phyloP scores from a whole-genome alignment of 345 rosid species.

The Populus simonii region DNA sequence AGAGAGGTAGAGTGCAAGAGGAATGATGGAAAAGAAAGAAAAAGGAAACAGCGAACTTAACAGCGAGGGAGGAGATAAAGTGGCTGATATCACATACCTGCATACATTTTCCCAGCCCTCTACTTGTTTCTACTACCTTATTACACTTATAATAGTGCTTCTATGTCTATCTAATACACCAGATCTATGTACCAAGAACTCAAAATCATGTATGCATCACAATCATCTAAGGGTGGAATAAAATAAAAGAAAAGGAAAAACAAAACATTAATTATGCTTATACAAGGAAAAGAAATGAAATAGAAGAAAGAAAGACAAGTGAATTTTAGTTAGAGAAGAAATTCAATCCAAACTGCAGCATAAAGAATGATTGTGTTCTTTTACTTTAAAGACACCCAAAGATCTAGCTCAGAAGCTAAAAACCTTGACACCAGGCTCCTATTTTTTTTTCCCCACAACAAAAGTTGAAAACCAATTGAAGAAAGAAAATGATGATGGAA shows the following conservation, averaged over 20 bases:
- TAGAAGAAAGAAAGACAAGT: constrained; percentile 41
- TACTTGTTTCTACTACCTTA: constrained; percentile 6
- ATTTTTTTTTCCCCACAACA: not conserved
- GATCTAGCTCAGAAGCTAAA: constrained; percentile 25
- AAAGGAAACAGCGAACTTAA: constrained; percentile 42
- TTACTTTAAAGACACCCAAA: constrained; percentile 24
- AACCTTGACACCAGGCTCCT: constrained; percentile 12
- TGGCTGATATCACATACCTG: constrained; percentile 46
- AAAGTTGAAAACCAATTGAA: constrained; percentile 5
- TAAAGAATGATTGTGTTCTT: constrained; percentile 29
- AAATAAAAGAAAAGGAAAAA: constrained; percentile 3
- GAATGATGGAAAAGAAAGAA: constrained; percentile 31
- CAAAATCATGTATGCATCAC: constrained; percentile 15
- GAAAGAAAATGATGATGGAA: not conserved
- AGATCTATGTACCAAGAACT: constrained; percentile 51
- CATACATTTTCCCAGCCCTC: constrained; percentile 28
- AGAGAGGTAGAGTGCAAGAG: constrained; percentile 23
- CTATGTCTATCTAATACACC: constrained; percentile 50
- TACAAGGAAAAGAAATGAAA: constrained; percentile 30
- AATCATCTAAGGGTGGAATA: constrained; percentile 21
- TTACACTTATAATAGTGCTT: constrained; percentile 22
- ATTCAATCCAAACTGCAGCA: constrained; percentile 41
- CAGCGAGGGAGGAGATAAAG: constrained; percentile 52
- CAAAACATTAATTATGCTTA: constrained; percentile 13
- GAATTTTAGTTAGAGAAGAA: constrained; percentile 38